Evolutionary conservation across 2,329 filamentous ascomycete species (phyloP).

Genomic region (Calonectria multiphialidica): DNA sequence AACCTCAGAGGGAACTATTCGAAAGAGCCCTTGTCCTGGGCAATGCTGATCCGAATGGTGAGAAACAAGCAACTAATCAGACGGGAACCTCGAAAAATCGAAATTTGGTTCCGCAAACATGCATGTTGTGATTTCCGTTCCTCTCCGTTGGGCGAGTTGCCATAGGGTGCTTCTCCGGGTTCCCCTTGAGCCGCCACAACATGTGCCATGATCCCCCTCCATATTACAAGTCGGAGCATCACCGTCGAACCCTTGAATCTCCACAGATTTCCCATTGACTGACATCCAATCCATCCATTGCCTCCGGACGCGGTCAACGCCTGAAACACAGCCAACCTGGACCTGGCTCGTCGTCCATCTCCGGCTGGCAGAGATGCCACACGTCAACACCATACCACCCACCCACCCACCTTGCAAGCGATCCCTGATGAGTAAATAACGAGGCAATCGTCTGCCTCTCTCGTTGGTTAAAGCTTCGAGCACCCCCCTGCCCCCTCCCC

Average conservation of each 20-base stretch:
- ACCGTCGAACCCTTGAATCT: background rate
- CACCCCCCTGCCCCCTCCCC: background rate
- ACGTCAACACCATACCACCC: conserved; percentile 1
- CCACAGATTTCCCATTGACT: background rate
- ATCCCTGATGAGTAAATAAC: background rate
- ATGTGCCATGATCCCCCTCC: background rate
- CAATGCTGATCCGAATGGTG: background rate
- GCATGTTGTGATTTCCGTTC: too few relatives aligned
- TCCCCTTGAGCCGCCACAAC: background rate
- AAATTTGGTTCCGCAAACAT: background rate
- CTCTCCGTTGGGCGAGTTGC: background rate
- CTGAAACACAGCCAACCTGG: background rate
- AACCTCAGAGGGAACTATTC: background rate
- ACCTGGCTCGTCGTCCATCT: background rate
- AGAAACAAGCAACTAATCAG: background rate
- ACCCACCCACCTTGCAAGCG: conserved; percentile 1
- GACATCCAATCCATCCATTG: background rate
- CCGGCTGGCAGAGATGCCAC: conserved; percentile 9
- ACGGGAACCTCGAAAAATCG: background rate
- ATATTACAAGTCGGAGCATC: background rate
- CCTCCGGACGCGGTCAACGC: background rate
- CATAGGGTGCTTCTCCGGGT: background rate
- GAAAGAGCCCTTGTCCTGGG: conserved; percentile 11
- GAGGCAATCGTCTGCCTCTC: background rate
- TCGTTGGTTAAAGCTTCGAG: background rate